Percentiles rank a stretch among this genome's conserved stretches.
Conservation (phyloP, 306 rosid species). For the Chamaecrista fasciculata region DNA sequence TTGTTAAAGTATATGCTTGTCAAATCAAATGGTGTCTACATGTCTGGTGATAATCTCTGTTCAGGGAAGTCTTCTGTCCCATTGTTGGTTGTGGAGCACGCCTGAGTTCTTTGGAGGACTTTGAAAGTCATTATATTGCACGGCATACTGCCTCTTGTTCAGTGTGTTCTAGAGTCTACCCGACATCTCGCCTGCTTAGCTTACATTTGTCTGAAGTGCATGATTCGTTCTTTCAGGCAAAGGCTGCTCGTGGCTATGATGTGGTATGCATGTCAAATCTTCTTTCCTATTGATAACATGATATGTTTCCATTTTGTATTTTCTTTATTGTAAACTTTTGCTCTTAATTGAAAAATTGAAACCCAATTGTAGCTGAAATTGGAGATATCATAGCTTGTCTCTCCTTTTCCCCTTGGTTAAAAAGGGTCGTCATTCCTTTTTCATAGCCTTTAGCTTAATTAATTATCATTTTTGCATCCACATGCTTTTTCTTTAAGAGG, state of each 20-base stretch:
- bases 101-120: constrained; percentile 72
- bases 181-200: constrained; percentile 75
- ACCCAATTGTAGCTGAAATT: background rate
- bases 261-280: constrained; percentile 49
- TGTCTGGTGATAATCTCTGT: constrained; percentile 5
- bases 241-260: constrained; percentile 81
- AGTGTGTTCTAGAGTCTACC: constrained; percentile 86
- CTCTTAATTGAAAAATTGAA: constrained; percentile 13
- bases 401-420: no score
- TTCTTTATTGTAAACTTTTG: background rate
- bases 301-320: background rate
- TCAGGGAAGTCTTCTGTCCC: constrained; percentile 74
- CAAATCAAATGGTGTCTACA: background rate
- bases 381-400: background rate
- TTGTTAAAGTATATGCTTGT: constrained; percentile 12
- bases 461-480: background rate
- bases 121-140: constrained; percentile 86
- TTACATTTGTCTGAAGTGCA: constrained; percentile 88
- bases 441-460: constrained; percentile 8
- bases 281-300: background rate
- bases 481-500: constrained; percentile 1
- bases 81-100: constrained; percentile 78
- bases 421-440: background rate
- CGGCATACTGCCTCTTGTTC: constrained; percentile 86
- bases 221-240: constrained; percentile 91